These are phyloP conservation scores for Exophiala lecanii-corni DNA, from an alignment of 2,329 filamentous ascomycete genomes.

Conservation along the genomic window DNA sequence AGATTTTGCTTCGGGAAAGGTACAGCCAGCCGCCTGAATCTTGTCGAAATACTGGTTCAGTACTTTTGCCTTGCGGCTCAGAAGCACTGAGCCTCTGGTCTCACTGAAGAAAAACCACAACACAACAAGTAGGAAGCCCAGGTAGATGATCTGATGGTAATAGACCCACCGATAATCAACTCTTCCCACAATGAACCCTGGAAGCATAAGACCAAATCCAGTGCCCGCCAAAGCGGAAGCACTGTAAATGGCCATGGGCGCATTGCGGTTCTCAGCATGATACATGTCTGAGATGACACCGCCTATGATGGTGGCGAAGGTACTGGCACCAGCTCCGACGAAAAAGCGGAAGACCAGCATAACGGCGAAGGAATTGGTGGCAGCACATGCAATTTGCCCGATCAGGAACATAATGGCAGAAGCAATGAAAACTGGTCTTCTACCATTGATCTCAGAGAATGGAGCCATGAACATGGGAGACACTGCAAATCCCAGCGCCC, in stretches of 20 bases:
- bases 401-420: constrained; percentile 67
- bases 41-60: constrained; percentile 76
- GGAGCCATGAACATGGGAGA: constrained; percentile 86
- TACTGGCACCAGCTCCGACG: constrained; percentile 64
- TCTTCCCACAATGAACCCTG: constrained; percentile 63
- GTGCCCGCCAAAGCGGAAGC: constrained; percentile 73
- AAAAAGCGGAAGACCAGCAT: constrained; percentile 70
- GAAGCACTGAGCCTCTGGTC: constrained; percentile 73
- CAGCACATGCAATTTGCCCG: constrained; percentile 63
- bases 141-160: constrained; percentile 73
- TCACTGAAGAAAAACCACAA: constrained; percentile 72
- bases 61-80: constrained; percentile 67
- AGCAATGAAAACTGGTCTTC: constrained; percentile 73
- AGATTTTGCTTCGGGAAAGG: constrained; percentile 39
- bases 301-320: constrained; percentile 86
- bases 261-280: constrained; percentile 71
- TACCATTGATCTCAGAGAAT: constrained; percentile 81
- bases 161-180: constrained; percentile 81
- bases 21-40: constrained; percentile 49
- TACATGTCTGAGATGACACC: constrained; percentile 87
- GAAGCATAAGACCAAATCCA: constrained; percentile 69
- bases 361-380: constrained; percentile 64
- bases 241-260: constrained; percentile 86
- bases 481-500: constrained; percentile 73
- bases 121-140: constrained; percentile 58